A percentile compares a stretch with the other conserved stretches of the same genome.
These are phyloP conservation scores for Mimosa bimucronata DNA, from an alignment of 306 rosid species.

Conservation along the genomic window DNA sequence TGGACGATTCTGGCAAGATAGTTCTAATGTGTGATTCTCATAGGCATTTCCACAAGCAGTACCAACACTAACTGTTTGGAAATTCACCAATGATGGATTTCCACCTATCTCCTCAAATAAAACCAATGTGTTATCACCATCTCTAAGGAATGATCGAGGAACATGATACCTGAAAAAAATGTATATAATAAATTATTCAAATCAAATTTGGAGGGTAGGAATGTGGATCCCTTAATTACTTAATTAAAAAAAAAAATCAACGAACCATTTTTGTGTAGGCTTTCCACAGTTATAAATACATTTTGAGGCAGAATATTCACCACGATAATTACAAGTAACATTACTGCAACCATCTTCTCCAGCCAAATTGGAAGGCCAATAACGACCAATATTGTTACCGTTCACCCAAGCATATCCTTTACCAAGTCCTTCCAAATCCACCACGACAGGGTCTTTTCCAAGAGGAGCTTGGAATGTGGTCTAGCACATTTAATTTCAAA, in stretches of 20 bases:
- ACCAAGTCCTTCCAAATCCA: conserved; percentile 43
- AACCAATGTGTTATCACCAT: neutral
- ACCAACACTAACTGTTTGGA: neutral
- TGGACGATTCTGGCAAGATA: neutral
- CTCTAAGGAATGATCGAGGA: neutral
- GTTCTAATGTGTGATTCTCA: neutral
- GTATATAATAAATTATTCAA: no score
- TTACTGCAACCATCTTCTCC: conserved; percentile 27
- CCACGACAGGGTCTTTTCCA: conserved; percentile 42
- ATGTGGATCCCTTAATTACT: no score
- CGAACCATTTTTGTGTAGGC: conserved; percentile 44
- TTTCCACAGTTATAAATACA: conserved; percentile 32
- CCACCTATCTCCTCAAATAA: neutral
- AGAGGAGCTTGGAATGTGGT: conserved; percentile 36
- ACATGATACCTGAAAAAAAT: neutral
- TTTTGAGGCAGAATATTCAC: conserved; percentile 24
- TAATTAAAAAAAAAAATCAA: no score
- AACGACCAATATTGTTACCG: conserved; percentile 50
- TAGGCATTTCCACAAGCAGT: neutral
- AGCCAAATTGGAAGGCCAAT: conserved; percentile 40
- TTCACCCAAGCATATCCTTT: conserved; percentile 55
- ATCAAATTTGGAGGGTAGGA: no score
- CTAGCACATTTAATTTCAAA: conserved; percentile 3
- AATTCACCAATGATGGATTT: neutral
- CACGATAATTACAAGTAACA: conserved; percentile 40